Conservation (phyloP, 257 asterid species). For the Solanum ahanhuiri region DNA sequence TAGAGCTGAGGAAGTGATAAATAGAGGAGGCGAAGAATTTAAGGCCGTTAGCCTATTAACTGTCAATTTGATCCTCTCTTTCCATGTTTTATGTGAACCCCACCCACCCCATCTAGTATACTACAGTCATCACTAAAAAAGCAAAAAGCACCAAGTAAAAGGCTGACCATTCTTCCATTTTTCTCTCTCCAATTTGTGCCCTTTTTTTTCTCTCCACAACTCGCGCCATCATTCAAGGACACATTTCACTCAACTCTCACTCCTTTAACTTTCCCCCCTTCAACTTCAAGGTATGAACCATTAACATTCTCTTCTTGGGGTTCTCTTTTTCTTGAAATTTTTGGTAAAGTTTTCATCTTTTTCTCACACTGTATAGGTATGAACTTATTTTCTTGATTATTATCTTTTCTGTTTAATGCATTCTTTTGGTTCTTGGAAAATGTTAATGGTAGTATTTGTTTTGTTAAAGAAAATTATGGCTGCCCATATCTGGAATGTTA, state of each 20-base stretch:
- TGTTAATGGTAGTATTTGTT: neutral
- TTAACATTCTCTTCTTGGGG: conserved; percentile 3
- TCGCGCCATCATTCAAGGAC: conserved; percentile 35
- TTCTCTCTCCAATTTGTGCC: conserved; percentile 8
- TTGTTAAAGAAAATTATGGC: neutral
- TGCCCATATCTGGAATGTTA: neutral
- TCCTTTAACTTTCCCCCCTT: neutral
- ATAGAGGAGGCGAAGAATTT: neutral
- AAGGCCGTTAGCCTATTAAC: neutral
- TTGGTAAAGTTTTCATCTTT: neutral
- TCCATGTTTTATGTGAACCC: neutral
- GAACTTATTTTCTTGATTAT: neutral
- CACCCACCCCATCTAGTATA: neutral
- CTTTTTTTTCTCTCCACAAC: conserved; percentile 16
- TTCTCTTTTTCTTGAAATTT: conserved; percentile 20
- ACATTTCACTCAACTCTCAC: neutral
- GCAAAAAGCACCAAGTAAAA: neutral
- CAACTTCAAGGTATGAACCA: conserved; percentile 7
- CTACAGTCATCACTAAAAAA: neutral
- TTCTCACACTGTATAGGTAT: neutral
- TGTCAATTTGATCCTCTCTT: neutral
- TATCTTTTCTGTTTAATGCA: neutral
- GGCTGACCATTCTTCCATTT: neutral
- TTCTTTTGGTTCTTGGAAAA: neutral
- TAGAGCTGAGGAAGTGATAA: neutral